Conservation (phyloP, 768 basidiomycete species). For the Leccinum broughii region DNA sequence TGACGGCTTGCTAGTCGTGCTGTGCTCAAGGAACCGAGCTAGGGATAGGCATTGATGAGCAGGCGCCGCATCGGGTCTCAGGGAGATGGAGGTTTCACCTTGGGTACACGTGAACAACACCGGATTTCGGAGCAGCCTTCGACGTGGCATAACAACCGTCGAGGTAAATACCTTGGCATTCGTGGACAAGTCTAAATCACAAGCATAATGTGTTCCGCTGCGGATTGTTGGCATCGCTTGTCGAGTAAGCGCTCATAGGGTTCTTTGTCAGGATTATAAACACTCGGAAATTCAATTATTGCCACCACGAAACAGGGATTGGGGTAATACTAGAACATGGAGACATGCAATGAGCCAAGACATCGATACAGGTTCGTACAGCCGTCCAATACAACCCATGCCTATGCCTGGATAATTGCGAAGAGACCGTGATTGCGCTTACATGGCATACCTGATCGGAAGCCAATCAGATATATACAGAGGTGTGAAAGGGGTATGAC, state of each 20-base stretch:
- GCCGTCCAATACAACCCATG: constrained; percentile 33
- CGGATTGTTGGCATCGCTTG: background rate
- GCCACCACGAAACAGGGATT: constrained; percentile 17
- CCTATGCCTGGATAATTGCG: constrained; percentile 23
- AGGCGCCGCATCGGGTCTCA: constrained; percentile 6
- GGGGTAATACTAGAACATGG: constrained; percentile 36
- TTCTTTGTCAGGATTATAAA: constrained; percentile 11
- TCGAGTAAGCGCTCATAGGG: background rate
- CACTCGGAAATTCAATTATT: constrained; percentile 18
- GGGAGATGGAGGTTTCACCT: constrained; percentile 2
- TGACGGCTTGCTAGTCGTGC: background rate
- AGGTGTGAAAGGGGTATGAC: constrained; percentile 28
- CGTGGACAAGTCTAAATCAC: background rate
- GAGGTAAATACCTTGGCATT: background rate
- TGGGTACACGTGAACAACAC: background rate
- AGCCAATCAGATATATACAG: constrained; percentile 2
- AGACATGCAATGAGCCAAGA: constrained; percentile 32
- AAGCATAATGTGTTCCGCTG: background rate
- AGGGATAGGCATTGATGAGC: background rate
- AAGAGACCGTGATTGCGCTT: constrained; percentile 32
- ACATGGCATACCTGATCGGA: constrained; percentile 51
- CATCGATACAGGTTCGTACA: constrained; percentile 37
- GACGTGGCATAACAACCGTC: background rate
- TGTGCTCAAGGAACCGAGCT: constrained; percentile 4
- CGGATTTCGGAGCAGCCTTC: background rate